A percentile compares a stretch with the other conserved stretches of the same genome.
phyloP scores from a whole-genome alignment of 371 early-diverging fungal genomes.

The Lichtheimia corymbifera region DNA sequence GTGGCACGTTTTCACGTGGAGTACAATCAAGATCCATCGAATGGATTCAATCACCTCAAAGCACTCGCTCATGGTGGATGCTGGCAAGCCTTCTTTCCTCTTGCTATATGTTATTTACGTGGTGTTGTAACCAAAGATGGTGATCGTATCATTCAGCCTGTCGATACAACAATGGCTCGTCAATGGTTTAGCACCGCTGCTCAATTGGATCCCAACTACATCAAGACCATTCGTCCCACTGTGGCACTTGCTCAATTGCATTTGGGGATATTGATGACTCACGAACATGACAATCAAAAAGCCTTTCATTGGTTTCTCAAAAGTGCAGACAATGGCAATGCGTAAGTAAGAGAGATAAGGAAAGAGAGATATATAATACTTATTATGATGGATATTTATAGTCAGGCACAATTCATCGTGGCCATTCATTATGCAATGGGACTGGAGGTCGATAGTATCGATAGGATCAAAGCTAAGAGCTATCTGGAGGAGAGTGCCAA shows the following conservation, averaged over 20 bases:
- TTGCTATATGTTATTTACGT: slow-evolving; percentile 42
- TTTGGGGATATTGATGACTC: slow-evolving; percentile 19
- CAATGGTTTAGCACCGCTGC: slow-evolving; percentile 68
- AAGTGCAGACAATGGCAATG: slow-evolving; percentile 27
- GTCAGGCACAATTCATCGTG: slow-evolving; percentile 31
- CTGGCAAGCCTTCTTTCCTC: slow-evolving; percentile 42
- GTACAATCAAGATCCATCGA: slow-evolving; percentile 24
- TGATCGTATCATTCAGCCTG: slow-evolving; percentile 27
- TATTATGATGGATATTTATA: background rate
- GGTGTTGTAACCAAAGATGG: slow-evolving; percentile 32
- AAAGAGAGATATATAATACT: background rate
- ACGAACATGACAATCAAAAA: slow-evolving; percentile 10
- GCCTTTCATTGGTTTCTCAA: slow-evolving; percentile 30
- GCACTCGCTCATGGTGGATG: slow-evolving; percentile 30
- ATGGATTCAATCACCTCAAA: slow-evolving; percentile 33
- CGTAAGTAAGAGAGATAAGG: slow-evolving; percentile 18
- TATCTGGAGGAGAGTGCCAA: slow-evolving; percentile 38
- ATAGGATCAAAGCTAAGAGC: slow-evolving; percentile 21
- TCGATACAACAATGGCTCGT: slow-evolving; percentile 57
- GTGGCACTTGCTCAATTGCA: slow-evolving; percentile 27
- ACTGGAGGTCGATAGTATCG: slow-evolving; percentile 11
- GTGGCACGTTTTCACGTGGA: slow-evolving; percentile 46
- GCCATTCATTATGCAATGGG: slow-evolving; percentile 27
- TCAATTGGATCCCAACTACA: slow-evolving; percentile 58
- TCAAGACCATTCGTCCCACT: slow-evolving; percentile 51